Percentiles rank a stretch among this genome's conserved stretches.
Conservation (phyloP, 2,329 filamentous ascomycete genomes). For the Ceratocystis cubensis region DNA sequence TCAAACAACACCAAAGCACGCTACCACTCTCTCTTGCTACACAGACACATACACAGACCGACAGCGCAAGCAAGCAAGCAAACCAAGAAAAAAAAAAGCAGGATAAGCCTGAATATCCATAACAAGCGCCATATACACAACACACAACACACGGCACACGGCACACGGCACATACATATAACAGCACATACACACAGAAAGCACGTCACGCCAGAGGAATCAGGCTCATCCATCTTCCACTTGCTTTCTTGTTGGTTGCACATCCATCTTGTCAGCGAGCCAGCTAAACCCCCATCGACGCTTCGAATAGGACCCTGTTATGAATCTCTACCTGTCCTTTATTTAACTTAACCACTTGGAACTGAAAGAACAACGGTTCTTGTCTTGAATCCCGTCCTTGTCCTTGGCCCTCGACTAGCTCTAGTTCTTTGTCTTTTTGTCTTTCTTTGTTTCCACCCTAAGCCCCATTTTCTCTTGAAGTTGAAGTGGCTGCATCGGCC, state of each 20-base stretch:
- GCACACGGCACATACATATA: neutral
- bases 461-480: neutral
- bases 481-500: conserved; percentile 4
- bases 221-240: neutral
- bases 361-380: neutral
- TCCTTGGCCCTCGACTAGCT: neutral
- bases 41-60: neutral
- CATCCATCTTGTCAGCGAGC: conserved; percentile 3
- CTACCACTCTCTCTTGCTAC: neutral
- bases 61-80: too few relatives aligned
- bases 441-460: neutral
- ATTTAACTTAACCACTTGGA: neutral
- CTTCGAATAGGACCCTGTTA: neutral
- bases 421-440: neutral
- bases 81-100: neutral
- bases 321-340: conserved; percentile 3
- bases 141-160: neutral
- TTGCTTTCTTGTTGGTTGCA: neutral
- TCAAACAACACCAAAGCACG: neutral
- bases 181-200: neutral
- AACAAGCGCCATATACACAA: neutral
- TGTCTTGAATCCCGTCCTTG: neutral
- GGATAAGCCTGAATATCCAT: neutral
- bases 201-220: conserved; percentile 8
- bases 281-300: neutral